A percentile compares a stretch with the other conserved stretches of the same genome.
These are phyloP conservation scores for Ophiocordyceps camponoti-leonardi DNA, from an alignment of 2,329 filamentous ascomycete genomes.

Conservation along the genomic window DNA sequence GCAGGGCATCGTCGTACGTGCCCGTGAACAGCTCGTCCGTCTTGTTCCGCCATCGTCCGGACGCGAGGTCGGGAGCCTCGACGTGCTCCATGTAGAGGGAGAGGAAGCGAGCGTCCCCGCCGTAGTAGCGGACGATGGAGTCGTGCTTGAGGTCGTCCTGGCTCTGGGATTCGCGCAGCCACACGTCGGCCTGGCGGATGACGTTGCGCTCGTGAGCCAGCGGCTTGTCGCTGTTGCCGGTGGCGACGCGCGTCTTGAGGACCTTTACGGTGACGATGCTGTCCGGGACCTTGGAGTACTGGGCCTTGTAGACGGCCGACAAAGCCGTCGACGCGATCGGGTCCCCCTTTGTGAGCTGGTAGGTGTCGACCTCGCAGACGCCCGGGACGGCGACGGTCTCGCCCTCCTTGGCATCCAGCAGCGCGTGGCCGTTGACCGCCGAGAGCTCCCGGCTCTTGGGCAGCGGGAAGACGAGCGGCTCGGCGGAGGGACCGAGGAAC, in stretches of 20 bases:
- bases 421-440: conserved; percentile 26
- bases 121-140: conserved; percentile 40
- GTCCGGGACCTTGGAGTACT: conserved; percentile 33
- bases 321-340: conserved; percentile 37
- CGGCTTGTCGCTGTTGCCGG: conserved; percentile 21
- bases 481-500: conserved; percentile 30
- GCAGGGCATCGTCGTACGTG: conserved; percentile 26
- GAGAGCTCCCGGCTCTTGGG: conserved; percentile 31
- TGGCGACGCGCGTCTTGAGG: conserved; percentile 32
- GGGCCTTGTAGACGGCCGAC: conserved; percentile 37
- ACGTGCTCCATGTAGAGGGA: conserved; percentile 46
- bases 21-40: conserved; percentile 34
- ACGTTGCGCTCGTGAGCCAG: conserved; percentile 35
- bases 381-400: conserved; percentile 31
- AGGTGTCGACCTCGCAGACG: conserved; percentile 32
- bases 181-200: conserved; percentile 41
- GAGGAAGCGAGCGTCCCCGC: conserved; percentile 40
- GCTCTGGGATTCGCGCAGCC: conserved; percentile 38
- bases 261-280: conserved; percentile 43
- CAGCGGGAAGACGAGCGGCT: conserved; percentile 33
- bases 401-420: conserved; percentile 31
- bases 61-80: conserved; percentile 35
- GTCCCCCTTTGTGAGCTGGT: conserved; percentile 36
- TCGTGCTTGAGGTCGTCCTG: conserved; percentile 37
- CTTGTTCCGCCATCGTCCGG: conserved; percentile 29